Evolutionary conservation across 75 land plant genomes (phyloP).

Genomic region (Gnetum montanum): DNA sequence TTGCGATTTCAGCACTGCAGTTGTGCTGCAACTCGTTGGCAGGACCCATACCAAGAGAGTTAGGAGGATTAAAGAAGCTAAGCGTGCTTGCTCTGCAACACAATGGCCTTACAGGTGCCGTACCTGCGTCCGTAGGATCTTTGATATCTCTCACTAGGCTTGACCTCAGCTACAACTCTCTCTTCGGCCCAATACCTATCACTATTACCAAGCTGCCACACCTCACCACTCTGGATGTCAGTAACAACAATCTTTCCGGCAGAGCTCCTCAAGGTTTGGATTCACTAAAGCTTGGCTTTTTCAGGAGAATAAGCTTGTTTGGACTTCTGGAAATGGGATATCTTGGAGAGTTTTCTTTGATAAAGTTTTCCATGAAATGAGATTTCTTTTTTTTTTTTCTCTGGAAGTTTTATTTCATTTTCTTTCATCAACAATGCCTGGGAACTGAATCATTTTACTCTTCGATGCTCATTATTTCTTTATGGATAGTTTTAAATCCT

Average conservation of each 20-base stretch:
- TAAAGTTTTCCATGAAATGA: background rate
- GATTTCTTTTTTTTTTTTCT: background rate
- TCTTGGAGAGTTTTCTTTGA: background rate
- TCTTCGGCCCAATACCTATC: conserved; percentile 72
- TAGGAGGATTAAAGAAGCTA: conserved; percentile 50
- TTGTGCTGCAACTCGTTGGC: conserved; percentile 61
- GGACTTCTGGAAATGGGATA: background rate
- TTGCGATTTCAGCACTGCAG: conserved; percentile 60
- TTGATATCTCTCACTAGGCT: conserved; percentile 32
- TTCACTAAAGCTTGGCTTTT: too few relatives aligned
- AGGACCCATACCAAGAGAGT: conserved; percentile 56
- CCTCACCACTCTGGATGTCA: conserved; percentile 51
- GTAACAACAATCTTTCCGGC: conserved; percentile 78
- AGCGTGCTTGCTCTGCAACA: conserved; percentile 60
- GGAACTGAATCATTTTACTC: too few relatives aligned
- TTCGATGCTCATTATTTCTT: too few relatives aligned
- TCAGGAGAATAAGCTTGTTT: too few relatives aligned
- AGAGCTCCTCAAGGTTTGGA: conserved; percentile 66
- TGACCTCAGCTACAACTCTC: conserved; percentile 63
- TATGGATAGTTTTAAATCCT: too few relatives aligned
- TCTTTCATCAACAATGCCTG: too few relatives aligned
- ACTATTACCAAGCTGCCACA: conserved; percentile 37
- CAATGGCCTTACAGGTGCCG: conserved; percentile 54
- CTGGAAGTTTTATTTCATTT: too few relatives aligned
- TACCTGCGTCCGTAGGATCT: conserved; percentile 67